Evolutionary conservation across 2,329 filamentous ascomycete species (phyloP), one percentile per base, ranked within the genome.

Genomic region (Berkeleyomyces rouxiae): DNA sequence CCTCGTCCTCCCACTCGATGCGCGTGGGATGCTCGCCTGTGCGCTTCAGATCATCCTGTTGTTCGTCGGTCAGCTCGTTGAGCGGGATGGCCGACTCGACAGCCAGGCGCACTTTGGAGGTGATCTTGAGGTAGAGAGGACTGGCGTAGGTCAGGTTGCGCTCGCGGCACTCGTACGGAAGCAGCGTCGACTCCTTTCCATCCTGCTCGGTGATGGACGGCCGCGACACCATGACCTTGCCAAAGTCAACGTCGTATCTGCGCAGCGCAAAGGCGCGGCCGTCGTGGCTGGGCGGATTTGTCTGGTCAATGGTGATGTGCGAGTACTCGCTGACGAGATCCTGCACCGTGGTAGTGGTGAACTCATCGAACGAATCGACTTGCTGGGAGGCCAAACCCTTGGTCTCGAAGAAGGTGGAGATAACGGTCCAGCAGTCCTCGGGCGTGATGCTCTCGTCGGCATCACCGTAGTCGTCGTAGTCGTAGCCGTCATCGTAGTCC

Each of bases 341-440:
- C 71, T 97, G 91, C 75, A 99, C 92, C 0, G 91, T 96, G 31
- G 88, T 90, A 65, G 87, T 85, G 63, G 93, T 91, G 70, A 99
- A 99, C 72, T 97, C 91, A 75, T 99, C 90, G 75, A 96, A 99
- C 0, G 95, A 99, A 73, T 97, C 92, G 66, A 97, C 85, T 77
- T 99, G 93, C 75, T 99, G 92, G 13, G 93, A 96, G 31, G 96
- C 93, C 40, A 99, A 81, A 70, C 93, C 92, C 76, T 97, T 99
- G 66, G 85, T 82, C 69, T 96, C 90, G 76, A 99, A 99, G 78
- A 96, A 97, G 7, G 93, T 88, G 63, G 88, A 90, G 72, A 99
- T 97, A 70, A 97, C 92, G 67, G 87, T 88, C 93, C 95, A 99
- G 78, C 90, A 96, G 76, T 99, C 95, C 77, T 97, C 93, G 65